Base-by-base conservation (phyloP, 2,329 filamentous ascomycete genomes). In the Huntiella omanensis region DNA sequence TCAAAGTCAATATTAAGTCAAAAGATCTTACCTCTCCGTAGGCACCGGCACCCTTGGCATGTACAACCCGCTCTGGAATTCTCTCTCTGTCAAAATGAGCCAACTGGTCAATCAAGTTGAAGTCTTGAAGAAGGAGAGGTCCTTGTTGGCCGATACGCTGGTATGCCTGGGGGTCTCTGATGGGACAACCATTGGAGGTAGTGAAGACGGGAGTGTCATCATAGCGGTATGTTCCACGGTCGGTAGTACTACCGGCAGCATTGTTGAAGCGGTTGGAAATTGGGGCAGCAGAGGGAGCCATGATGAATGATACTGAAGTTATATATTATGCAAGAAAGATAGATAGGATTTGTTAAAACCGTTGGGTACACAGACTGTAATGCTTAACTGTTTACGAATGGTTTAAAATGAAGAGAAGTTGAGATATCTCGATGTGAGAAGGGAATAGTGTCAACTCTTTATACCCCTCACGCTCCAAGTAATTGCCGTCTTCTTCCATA, bases 51-150 rank as follows among this genome's bases (percentile, higher is more conserved):
- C 69, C 73, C 54, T 74, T 74, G 12, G 74, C 73, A 52, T 77
- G 73, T 2, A 77, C 73, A 2, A 75, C 66, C 49, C 63, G 64
- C 57, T 70, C 67, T 32, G 67, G 67, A 35, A 69, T 68, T 51
- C 66, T 62, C 54, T 70, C 67, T 34, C 67, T 66, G 58, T 66
- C 65, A 56, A 71, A 69, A 57, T 70, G 63, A 13, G 67, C 68
- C 40, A 80, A 65, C 33, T 75, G 59, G 52, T 77, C 76, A 53
- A 80, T 73, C 57, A 80, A 59, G 56, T 79, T 74, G 56, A 77
- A 77, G 28, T 49, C 48, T 28, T 49, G 48, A 4, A 49, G 38
- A 22, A 49, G 35, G 4, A 49, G 48, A 46, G 48, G 48, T n/a
- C 48, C 43, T 36, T 28, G 41, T 56, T 78, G 74, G 42, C 73